These are phyloP conservation scores for Albugo laibachii DNA, from an alignment of 352 stramenopile genomes.

Conservation along the genomic window DNA sequence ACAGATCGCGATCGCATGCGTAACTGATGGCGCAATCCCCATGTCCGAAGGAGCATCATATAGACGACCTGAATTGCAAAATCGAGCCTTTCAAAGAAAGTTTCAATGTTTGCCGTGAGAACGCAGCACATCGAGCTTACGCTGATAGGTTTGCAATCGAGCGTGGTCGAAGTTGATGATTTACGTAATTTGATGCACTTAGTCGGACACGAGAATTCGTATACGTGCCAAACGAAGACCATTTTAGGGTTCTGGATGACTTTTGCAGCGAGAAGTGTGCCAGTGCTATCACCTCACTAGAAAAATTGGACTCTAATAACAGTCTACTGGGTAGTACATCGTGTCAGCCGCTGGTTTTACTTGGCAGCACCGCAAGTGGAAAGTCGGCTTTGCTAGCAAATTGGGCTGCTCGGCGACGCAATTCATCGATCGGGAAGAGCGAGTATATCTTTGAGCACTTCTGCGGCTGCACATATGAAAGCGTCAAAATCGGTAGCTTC, in stretches of 20 bases:
- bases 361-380: conserved; percentile 37
- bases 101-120: conserved; percentile 50
- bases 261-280: conserved; percentile 15
- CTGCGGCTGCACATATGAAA: conserved; percentile 61
- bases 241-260: conserved; percentile 44
- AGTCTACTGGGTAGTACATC: conserved; percentile 14
- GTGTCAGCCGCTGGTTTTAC: conserved; percentile 16
- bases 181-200: neutral
- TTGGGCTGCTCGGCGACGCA: conserved; percentile 30
- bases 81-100: conserved; percentile 13
- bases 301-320: conserved; percentile 13
- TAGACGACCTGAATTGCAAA: too few species aligned
- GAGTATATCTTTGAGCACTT: conserved; percentile 75
- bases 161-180: neutral
- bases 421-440: conserved; percentile 10
- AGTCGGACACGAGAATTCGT: conserved; percentile 52
- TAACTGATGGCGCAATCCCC: conserved; percentile 10
- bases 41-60: too few species aligned
- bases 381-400: conserved; percentile 65
- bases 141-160: conserved; percentile 22
- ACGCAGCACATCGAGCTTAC: conserved; percentile 47
- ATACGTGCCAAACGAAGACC: conserved; percentile 33
- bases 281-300: too few species aligned
- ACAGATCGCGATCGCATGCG: conserved; percentile 15
- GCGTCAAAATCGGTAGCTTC: conserved; percentile 22